A percentile compares a stretch with the other conserved stretches of the same genome.
phyloP scores from a whole-genome alignment of 371 early-diverging fungal species.

The Chytridium lagenaria region DNA sequence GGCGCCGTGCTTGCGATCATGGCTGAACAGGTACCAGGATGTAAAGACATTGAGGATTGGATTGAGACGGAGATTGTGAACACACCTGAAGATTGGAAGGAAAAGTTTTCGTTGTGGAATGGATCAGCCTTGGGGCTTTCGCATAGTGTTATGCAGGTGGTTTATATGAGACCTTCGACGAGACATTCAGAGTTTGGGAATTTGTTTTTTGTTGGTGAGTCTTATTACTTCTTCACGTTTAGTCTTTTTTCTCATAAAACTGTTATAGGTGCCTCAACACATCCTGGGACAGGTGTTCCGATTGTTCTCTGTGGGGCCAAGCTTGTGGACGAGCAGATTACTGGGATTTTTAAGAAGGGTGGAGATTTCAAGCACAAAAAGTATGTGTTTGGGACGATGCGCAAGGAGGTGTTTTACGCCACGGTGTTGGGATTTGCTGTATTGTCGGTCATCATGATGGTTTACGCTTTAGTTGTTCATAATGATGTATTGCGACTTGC shows the following conservation, averaged over 20 bases:
- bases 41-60: constrained; percentile 45
- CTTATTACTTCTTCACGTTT: neutral
- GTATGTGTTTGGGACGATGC: constrained; percentile 16
- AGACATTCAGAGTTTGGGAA: constrained; percentile 63
- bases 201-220: constrained; percentile 65
- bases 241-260: neutral
- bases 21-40: constrained; percentile 42
- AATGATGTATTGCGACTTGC: no score
- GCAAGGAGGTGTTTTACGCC: neutral
- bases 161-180: constrained; percentile 66
- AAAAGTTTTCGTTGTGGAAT: constrained; percentile 66
- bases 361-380: constrained; percentile 21
- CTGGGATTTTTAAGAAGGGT: constrained; percentile 5
- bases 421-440: neutral
- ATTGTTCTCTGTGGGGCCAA: constrained; percentile 68
- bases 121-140: constrained; percentile 68
- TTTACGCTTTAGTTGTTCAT: no score
- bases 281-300: constrained; percentile 75
- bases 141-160: constrained; percentile 64
- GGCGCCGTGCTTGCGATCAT: constrained; percentile 56
- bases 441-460: no score
- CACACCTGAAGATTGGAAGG: constrained; percentile 63
- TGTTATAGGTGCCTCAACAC: constrained; percentile 58
- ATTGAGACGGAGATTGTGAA: constrained; percentile 66
- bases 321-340: constrained; percentile 56